phyloP scores from a whole-genome alignment of 306 rosid genomes.

The Pueraria montana region DNA sequence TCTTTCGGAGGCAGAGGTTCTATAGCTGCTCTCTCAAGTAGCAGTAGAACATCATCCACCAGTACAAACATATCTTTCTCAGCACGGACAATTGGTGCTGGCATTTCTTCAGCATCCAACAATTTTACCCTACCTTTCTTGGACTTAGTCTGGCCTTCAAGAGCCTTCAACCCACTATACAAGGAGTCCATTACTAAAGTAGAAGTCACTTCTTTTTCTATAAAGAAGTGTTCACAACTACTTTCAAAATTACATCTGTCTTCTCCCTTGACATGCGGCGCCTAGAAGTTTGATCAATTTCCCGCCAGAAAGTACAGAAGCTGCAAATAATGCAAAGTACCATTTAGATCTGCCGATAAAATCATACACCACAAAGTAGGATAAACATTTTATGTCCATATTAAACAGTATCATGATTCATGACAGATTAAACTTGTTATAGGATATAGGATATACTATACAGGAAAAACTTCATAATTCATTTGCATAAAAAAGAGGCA shows the following conservation, averaged over 20 bases:
- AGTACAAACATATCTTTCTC: conserved; percentile 91
- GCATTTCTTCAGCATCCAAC: conserved; percentile 81
- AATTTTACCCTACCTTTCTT: conserved; percentile 73
- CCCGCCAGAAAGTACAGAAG: conserved; percentile 90
- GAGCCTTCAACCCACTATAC: conserved; percentile 95
- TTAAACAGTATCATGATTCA: conserved; percentile 21
- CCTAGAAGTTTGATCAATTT: conserved; percentile 87
- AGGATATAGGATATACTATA: neutral
- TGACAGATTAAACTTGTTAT: conserved; percentile 6
- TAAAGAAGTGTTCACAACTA: conserved; percentile 88
- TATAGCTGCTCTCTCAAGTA: conserved; percentile 95
- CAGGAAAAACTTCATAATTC: conserved; percentile 7
- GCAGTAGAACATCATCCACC: conserved; percentile 89
- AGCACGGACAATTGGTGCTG: conserved; percentile 85
- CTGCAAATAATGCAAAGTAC: conserved; percentile 57
- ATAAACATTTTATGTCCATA: conserved; percentile 25
- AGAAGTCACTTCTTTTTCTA: conserved; percentile 96
- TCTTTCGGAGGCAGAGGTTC: conserved; percentile 99
- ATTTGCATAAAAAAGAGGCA: conserved; percentile 12
- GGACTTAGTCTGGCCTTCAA: conserved; percentile 79
- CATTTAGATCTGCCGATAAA: conserved; percentile 26
- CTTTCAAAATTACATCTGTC: conserved; percentile 82
- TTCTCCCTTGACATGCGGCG: conserved; percentile 91
- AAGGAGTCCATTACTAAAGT: conserved; percentile 99
- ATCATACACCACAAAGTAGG: conserved; percentile 23